Percentiles rank a stretch among this genome's conserved stretches.
These are phyloP conservation scores for Trichoderma reesei DNA, from an alignment of 495 filamentous ascomycete genomes.

Conservation along the genomic window DNA sequence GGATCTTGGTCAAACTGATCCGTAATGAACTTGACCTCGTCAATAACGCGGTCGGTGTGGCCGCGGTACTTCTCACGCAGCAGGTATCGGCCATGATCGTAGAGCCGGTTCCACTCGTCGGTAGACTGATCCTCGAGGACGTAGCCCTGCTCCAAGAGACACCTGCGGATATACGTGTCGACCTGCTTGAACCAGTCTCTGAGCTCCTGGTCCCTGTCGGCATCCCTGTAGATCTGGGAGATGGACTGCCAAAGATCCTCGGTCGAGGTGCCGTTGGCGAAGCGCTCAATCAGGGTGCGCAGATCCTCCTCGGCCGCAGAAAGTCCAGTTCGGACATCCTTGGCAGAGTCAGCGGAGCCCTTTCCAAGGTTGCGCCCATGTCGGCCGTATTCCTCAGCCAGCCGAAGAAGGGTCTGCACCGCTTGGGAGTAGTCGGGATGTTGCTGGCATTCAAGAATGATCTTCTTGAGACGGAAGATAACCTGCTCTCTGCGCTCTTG, in stretches of 20 bases:
- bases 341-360: slow-evolving; percentile 54
- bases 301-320: slow-evolving; percentile 68
- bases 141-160: slow-evolving; percentile 80
- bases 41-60: slow-evolving; percentile 78
- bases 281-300: slow-evolving; percentile 84
- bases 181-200: slow-evolving; percentile 80
- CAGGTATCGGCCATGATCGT: slow-evolving; percentile 80
- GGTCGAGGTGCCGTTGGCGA: slow-evolving; percentile 85
- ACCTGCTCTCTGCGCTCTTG: slow-evolving; percentile 89
- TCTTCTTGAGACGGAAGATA: slow-evolving; percentile 93
- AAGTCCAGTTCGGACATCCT: slow-evolving; percentile 59
- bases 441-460: slow-evolving; percentile 90
- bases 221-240: slow-evolving; percentile 81
- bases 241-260: slow-evolving; percentile 82
- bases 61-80: slow-evolving; percentile 78
- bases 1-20: slow-evolving; percentile 83
- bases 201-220: slow-evolving; percentile 80
- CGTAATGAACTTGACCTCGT: slow-evolving; percentile 83
- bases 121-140: slow-evolving; percentile 78
- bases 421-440: slow-evolving; percentile 88
- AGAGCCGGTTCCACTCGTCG: slow-evolving; percentile 71
- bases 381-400: slow-evolving; percentile 79
- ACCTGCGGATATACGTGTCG: slow-evolving; percentile 68
- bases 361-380: slow-evolving; percentile 56
- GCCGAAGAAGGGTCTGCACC: slow-evolving; percentile 68